Evolutionary conservation across 306 rosid genomes (phyloP).

Genomic region (Corylus heterophylla): DNA sequence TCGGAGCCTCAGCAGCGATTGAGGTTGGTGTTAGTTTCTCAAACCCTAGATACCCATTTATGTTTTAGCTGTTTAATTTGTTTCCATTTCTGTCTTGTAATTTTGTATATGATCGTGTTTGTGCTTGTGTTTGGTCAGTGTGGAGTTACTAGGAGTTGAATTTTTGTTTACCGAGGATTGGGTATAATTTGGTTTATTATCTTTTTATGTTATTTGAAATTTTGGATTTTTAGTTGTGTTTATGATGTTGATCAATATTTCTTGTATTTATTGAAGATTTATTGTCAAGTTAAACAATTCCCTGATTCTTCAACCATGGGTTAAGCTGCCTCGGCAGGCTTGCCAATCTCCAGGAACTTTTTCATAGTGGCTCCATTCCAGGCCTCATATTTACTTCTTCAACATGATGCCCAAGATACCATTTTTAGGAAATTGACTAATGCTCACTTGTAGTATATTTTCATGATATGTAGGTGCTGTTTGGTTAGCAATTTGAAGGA

Average conservation of each 20-base stretch:
- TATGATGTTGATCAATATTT: neutral
- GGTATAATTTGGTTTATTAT: neutral
- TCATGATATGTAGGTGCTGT: neutral
- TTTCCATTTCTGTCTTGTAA: neutral
- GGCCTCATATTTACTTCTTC: neutral
- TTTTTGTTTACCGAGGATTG: neutral
- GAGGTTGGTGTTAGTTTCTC: constrained; percentile 19
- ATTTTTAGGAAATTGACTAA: neutral
- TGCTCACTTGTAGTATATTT: neutral
- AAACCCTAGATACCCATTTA: constrained; percentile 11
- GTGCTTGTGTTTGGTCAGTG: neutral
- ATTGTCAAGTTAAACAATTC: neutral
- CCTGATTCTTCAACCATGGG: too few relatives aligned
- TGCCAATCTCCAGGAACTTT: neutral
- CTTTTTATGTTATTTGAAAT: neutral
- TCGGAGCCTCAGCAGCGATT: neutral
- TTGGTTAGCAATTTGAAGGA: neutral
- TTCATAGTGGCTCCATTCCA: neutral
- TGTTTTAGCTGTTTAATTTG: neutral
- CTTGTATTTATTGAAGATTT: neutral
- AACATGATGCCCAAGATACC: neutral
- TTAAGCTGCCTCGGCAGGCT: neutral
- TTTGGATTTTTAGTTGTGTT: neutral
- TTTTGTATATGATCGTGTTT: neutral
- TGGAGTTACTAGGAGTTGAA: neutral